Conservation (phyloP, 2,329 filamentous ascomycete genomes). For the Claviceps arundinis region DNA sequence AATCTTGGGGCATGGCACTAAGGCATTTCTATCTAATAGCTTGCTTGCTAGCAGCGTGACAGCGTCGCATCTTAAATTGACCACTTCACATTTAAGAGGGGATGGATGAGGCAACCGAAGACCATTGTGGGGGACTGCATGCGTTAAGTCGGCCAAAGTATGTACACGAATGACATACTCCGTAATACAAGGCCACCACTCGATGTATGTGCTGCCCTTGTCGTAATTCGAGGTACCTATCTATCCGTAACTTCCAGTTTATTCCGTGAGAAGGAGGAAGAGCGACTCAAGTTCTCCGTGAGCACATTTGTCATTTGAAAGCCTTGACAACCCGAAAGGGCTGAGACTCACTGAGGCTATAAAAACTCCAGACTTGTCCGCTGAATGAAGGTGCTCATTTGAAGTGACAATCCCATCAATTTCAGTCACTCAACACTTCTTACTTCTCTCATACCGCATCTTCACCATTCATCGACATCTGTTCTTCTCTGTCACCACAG, state of each 20-base stretch:
- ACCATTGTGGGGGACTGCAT: not conserved
- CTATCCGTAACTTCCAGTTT: not conserved
- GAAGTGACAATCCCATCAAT: not conserved
- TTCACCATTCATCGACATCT: not conserved
- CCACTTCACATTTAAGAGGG: not conserved
- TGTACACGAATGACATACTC: not conserved
- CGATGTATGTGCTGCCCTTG: not conserved
- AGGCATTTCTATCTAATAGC: conserved; percentile 2
- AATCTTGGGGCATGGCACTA: not conserved
- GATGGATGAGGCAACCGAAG: not conserved
- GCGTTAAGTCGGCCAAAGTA: not conserved
- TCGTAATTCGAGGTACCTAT: not conserved
- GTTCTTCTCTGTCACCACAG: not conserved
- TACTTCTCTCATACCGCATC: not conserved
- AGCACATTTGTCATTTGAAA: not conserved
- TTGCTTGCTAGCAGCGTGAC: conserved; percentile 3
- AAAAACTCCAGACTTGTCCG: not conserved
- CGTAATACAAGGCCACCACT: not conserved
- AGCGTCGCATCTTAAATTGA: not conserved
- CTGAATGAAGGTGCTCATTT: not conserved
- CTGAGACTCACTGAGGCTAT: not conserved
- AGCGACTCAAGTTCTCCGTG: not conserved
- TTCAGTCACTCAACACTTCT: not conserved
- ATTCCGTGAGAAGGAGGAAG: not conserved
- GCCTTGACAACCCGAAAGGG: not conserved